Base-by-base conservation (phyloP, 2,329 filamentous ascomycete genomes). In the Penicillium sclerotiorum region DNA sequence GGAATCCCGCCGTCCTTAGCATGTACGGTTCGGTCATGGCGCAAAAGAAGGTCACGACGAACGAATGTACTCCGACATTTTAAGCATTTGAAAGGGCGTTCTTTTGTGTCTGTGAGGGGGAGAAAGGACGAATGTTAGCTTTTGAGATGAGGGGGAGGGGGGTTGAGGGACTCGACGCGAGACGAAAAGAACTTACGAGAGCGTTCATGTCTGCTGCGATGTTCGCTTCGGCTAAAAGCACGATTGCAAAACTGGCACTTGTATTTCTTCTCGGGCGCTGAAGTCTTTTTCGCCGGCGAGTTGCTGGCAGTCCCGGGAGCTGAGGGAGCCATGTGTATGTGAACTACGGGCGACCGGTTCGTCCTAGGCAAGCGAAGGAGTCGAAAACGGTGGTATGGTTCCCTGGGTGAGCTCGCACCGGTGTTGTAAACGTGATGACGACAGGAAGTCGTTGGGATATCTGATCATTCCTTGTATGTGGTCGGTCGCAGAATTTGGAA, bases 21-120 rank as follows among this genome's bases (percentile, higher is more conserved):
- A 76, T 99, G 94, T 58, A 99, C 94, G 59, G 94, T 99, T 66
- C 94, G 89, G 75, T 99, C 94, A 78, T 99, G 94, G 72, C 94
- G 89, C 61, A 99, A 85, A 45, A 99, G 86, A 56, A 99, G 82
- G 77, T 99, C 94, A 75, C 94, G 90, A 72, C 94, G 90, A 65
- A 99, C 94, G 71, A 99, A 99, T 55, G 94, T 99, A 80, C 92
- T 96, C 68, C 92, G 84, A 75, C 94, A 99, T 78, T 99, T 99
- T 79, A 90, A 82, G 76, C 94, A 99, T 74, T 97, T 97, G 82
- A 99, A 99, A 30, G 94, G 94, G 57, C 94, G 87, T 76, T 97
- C 94, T 77, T 99, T 99, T 58, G 94, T 99, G 74, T 97, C 93
- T 97, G 73, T 55, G 42, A 25, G 15, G 15, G 12, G 8, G 25